Conservation (phyloP, 2,329 filamentous ascomycete species). For the Phaeomoniella chlamydospora region DNA sequence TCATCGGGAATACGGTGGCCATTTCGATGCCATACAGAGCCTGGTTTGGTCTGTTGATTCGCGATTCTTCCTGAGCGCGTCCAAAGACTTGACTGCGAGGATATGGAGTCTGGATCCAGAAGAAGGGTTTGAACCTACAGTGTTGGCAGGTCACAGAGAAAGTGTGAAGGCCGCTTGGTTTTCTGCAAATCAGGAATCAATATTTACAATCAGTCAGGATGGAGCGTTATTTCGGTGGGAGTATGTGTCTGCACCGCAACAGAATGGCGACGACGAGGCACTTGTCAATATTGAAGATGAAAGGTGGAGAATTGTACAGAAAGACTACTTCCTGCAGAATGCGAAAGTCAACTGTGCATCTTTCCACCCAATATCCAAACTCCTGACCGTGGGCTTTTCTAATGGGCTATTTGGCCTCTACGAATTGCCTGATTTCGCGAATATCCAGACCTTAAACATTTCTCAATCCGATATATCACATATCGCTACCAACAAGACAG, state of each 20-base stretch:
- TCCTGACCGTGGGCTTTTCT: constrained; percentile 94
- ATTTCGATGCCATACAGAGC: constrained; percentile 74
- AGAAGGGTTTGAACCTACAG: constrained; percentile 78
- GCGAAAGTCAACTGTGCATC: constrained; percentile 80
- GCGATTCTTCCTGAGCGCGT: constrained; percentile 82
- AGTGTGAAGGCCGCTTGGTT: constrained; percentile 93
- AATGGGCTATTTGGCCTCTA: constrained; percentile 89
- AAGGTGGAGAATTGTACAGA: constrained; percentile 81
- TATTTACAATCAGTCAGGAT: constrained; percentile 93
- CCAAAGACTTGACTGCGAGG: constrained; percentile 80
- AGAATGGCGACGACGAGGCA: constrained; percentile 43
- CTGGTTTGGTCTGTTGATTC: constrained; percentile 96
- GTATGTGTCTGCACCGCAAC: constrained; percentile 51
- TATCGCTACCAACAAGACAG: constrained; percentile 83
- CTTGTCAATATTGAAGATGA: constrained; percentile 49
- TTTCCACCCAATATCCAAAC: constrained; percentile 71
- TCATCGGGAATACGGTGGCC: constrained; percentile 72
- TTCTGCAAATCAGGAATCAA: constrained; percentile 81
- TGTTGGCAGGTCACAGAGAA: constrained; percentile 80
- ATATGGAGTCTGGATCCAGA: constrained; percentile 90
- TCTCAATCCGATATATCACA: constrained; percentile 95
- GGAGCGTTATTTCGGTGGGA: constrained; percentile 94
- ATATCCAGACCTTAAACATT: constrained; percentile 81
- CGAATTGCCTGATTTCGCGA: constrained; percentile 89
- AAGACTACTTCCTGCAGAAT: constrained; percentile 88